Evolutionary conservation across 2,329 filamentous ascomycete species (phyloP), one percentile per base, ranked within the genome.

Genomic region (Ascochyta viciae-villosae): DNA sequence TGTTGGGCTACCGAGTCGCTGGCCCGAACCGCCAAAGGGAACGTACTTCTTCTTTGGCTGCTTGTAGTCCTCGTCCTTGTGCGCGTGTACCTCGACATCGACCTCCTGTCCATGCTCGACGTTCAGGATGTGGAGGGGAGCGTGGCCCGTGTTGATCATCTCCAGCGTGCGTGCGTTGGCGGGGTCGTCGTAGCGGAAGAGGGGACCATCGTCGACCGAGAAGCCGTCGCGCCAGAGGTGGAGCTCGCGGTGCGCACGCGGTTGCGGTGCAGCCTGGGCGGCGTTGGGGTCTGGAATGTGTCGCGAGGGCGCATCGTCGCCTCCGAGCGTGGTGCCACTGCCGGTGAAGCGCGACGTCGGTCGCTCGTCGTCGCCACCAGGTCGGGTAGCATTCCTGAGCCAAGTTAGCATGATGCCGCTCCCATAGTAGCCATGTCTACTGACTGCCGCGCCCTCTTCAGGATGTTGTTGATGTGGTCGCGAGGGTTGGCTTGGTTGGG

Each of bases 211-310:
- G 57, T 93, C 91, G 58, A 96, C 87, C 62, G 90, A 94, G 78
- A 95, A 94, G 13, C 91, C 91, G 70, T 96, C 88, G 38, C 84
- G 83, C 91, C 91, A 96, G 40, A 95, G 82, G 68, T 94, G 91
- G 49, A 96, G 81, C 10, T 86, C 84, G 46, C 90, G 87, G 46
- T 86, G 85, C 58, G 89, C 86, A 5, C 84, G 82, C 31, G 83
- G 78, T 9, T 75, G 77, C 15, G 73, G 76, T 49, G 66, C 69
- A 7, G 73, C 66, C 42, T 68, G 67, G 55, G 62, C 72, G 46
- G 72, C 73, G 19, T 62, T 75, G 26, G 89, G 85, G 62, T 90
- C 87, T 39, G 87, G 86, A 46, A 95, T 85, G 23, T 80, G 79
- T 56, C 87, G 85, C 64, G 89, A 92, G 54, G 88, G 87, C 4